These are phyloP conservation scores for Dendrobium officinale DNA, from an alignment of 106 monocot species.

Conservation along the genomic window DNA sequence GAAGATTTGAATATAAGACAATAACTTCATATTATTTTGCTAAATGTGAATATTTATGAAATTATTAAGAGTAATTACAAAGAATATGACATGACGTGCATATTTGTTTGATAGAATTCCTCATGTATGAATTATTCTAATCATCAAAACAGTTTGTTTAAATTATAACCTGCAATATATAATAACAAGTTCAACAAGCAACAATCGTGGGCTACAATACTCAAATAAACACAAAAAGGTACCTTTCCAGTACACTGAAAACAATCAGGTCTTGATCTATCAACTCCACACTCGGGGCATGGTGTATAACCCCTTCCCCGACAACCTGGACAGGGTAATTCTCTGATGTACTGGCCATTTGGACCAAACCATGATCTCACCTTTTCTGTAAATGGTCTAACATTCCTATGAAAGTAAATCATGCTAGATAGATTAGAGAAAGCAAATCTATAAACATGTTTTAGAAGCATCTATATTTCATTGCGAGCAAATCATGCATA, in stretches of 20 bases:
- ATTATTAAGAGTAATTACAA: neutral
- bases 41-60: neutral
- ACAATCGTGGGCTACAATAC: neutral
- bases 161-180: neutral
- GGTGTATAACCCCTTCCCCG: slow-evolving; percentile 92
- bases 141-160: neutral
- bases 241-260: slow-evolving; percentile 86
- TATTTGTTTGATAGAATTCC: neutral
- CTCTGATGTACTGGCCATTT: slow-evolving; percentile 93
- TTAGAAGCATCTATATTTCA: neutral
- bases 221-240: neutral
- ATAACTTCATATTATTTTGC: neutral
- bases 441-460: neutral
- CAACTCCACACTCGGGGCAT: slow-evolving; percentile 79
- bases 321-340: slow-evolving; percentile 91
- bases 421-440: neutral
- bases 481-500: neutral
- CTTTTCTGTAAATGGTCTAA: slow-evolving; percentile 25
- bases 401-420: slow-evolving; percentile 34
- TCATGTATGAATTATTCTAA: neutral
- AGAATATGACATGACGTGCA: neutral
- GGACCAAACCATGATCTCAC: slow-evolving; percentile 94
- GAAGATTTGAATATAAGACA: neutral
- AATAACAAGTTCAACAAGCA: neutral
- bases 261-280: slow-evolving; percentile 74